Evolutionary conservation across 805 yeast species (phyloP), one percentile per base, ranked within the genome.

Genomic region (Ogataea nakhonphanomensis): DNA sequence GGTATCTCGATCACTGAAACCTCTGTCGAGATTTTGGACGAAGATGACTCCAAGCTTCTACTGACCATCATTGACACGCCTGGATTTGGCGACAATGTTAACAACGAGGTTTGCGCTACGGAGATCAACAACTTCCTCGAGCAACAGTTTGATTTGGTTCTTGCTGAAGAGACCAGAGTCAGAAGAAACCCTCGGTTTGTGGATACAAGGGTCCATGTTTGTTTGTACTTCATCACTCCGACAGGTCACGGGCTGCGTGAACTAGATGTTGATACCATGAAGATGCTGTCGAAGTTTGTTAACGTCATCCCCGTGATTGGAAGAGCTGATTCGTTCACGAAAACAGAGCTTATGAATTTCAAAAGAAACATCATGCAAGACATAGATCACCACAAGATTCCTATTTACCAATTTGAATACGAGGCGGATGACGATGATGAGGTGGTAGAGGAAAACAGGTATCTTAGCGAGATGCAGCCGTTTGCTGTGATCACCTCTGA

Each of bases 131-230:
- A 72, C 41, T 85, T 74, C 57, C 64, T 85, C 54, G 84, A 81
- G 58, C 88, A 81, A 57, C 91, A 84, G 57, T 84, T 84, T 57
- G 90, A 83, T 58, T 67, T 73, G 41, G 88, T 85, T 0, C 71
- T 89, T 33, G 87, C 86, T 2, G 96, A 89, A 59, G 96, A 89
- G 61, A 84, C 93, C 1, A 73, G 91, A 48, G 86, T 89, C 48
- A 75, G 76, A 61, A 81, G 97, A 72, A 86, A 87, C 58, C 95
- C 95, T 20, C 70, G 86, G 48, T 80, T 83, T 56, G 81, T 75
- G 51, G 91, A 85, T 64, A 73, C 89, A 12, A 70, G 93, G 53
- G 86, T 84, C 30, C 93, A 84, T 57, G 79, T 78, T 7, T 74
- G 83, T 46, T 61, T 84, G 34, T 84, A 84, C 58, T 84, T 84